These are phyloP conservation scores for Datura wrightii DNA, from an alignment of 257 asterid species.

Conservation along the genomic window DNA sequence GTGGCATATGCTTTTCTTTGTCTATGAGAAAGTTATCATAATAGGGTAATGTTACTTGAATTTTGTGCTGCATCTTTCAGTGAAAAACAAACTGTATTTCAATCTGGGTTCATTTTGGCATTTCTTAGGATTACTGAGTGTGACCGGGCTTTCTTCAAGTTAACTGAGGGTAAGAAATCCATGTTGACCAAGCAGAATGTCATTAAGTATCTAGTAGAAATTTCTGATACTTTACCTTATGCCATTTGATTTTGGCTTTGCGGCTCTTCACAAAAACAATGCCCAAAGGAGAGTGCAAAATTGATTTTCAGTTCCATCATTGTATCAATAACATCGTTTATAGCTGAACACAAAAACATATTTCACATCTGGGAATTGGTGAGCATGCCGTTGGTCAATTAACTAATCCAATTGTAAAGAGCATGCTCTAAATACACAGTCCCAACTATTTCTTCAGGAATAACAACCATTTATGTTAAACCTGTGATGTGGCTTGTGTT, in stretches of 20 bases:
- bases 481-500: constrained; percentile 21
- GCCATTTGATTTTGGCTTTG: constrained; percentile 11
- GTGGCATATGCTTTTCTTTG: constrained; percentile 6
- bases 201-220: constrained; percentile 15
- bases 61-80: not conserved
- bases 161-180: not conserved
- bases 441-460: not conserved
- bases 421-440: not conserved
- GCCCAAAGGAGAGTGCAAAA: not conserved
- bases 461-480: constrained; percentile 16
- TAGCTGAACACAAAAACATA: constrained; percentile 1
- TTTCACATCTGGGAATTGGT: not conserved
- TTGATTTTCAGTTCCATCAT: constrained; percentile 22
- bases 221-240: not conserved
- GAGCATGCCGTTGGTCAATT: constrained; percentile 8
- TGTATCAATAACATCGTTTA: constrained; percentile 15
- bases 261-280: not conserved
- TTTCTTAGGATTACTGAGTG: constrained; percentile 21
- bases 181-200: constrained; percentile 14
- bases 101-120: constrained; percentile 1
- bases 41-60: not conserved
- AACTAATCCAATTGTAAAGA: not conserved
- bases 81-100: not conserved
- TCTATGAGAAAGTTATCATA: not conserved
- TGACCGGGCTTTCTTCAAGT: constrained; percentile 19